Percentiles rank a stretch among this genome's conserved stretches.
These are phyloP conservation scores for Penicillium digitatum DNA, from an alignment of 2,329 filamentous ascomycete genomes.

Conservation along the genomic window DNA sequence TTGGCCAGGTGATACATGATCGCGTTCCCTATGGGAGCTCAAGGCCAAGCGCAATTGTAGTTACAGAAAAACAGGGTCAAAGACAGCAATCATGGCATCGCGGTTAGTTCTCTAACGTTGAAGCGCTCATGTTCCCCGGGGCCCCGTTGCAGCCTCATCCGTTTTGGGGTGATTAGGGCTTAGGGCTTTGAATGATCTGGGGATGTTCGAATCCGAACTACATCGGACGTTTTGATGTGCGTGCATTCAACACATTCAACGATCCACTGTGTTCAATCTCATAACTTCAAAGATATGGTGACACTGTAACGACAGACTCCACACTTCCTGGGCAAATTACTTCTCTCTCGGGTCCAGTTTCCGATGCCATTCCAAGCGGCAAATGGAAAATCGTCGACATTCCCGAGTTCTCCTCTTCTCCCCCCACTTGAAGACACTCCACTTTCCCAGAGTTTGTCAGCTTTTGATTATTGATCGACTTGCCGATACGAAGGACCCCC, in stretches of 20 bases:
- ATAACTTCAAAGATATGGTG: not conserved
- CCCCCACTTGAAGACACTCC: not conserved
- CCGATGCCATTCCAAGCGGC: not conserved
- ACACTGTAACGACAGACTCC: not conserved
- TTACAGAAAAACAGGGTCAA: not conserved
- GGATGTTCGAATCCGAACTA: not conserved
- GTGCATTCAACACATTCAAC: not conserved
- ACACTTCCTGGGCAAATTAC: not conserved
- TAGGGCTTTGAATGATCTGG: constrained; percentile 15
- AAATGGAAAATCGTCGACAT: constrained; percentile 4
- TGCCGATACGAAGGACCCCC: constrained; percentile 2
- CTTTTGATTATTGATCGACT: constrained; percentile 23
- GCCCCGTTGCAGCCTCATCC: constrained; percentile 18
- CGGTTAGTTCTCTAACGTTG: constrained; percentile 1
- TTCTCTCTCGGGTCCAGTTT: not conserved
- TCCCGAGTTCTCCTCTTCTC: constrained; percentile 9
- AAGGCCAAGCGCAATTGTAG: constrained; percentile 14
- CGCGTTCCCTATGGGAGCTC: constrained; percentile 21
- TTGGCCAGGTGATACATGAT: constrained; percentile 94
- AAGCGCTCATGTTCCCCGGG: not conserved
- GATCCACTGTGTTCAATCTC: not conserved
- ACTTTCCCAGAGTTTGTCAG: constrained; percentile 28
- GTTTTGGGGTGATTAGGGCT: constrained; percentile 28
- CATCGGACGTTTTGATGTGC: not conserved
- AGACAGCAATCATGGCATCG: constrained; percentile 22